Conservation (phyloP, 306 rosid genomes). For the Vicia faba region DNA sequence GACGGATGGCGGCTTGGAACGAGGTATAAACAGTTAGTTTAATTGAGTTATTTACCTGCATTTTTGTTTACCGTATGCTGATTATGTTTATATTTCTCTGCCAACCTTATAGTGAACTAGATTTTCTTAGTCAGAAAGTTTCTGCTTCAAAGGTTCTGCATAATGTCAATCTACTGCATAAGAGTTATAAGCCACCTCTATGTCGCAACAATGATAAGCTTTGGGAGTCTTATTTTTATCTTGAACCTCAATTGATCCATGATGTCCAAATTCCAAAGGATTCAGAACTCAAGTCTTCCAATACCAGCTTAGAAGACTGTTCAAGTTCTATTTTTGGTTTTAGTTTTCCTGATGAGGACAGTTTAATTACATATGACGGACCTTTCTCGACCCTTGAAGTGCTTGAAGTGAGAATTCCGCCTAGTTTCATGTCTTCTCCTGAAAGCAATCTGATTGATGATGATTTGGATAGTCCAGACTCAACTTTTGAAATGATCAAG, state of each 20-base stretch:
- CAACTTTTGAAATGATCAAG: constrained; percentile 40
- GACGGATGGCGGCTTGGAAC: constrained; percentile 90
- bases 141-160: no score
- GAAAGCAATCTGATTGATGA: constrained; percentile 28
- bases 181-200: no score
- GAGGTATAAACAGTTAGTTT: constrained; percentile 49
- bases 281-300: constrained; percentile 31
- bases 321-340: constrained; percentile 37
- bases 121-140: no score
- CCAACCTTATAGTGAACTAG: no score
- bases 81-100: no score
- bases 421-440: constrained; percentile 35
- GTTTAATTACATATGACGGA: constrained; percentile 51
- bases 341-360: constrained; percentile 64
- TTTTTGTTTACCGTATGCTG: no score
- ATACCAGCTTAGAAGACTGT: constrained; percentile 27
- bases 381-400: no score
- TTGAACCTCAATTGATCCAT: background rate
- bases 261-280: constrained; percentile 33
- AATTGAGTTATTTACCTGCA: background rate
- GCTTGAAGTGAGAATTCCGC: constrained; percentile 32
- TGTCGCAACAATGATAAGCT: background rate
- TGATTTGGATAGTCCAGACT: constrained; percentile 36
- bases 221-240: background rate
- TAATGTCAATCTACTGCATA: no score